Base-by-base conservation (phyloP, 805 yeast genomes). In the Starmerella apicola region DNA sequence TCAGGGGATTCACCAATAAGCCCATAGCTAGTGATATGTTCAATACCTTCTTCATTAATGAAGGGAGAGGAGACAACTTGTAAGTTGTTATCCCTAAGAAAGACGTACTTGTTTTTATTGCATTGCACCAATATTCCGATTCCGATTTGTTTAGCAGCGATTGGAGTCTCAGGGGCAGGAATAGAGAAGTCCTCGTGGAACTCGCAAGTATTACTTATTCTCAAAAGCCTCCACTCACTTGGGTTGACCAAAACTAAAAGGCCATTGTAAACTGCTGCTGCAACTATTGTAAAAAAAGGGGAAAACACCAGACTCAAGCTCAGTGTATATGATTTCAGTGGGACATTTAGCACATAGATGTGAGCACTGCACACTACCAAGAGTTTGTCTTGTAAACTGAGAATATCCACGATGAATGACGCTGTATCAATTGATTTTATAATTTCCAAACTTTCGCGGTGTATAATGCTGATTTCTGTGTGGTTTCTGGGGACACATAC, bases 141-240 rank as follows among this genome's bases (percentile, higher is more conserved):
- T 9, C 32, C n/a, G 12, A 40, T 34, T 3, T 18, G 13, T 3
- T 15, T 13, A 4, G 19, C 34, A 10, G 13, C 9, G 3, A 9
- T 23, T 9, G 39, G 18, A 4, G 24, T 2, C 3, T 37, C 20
- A 4, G 48, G 50, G 3, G 50, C 36, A n/a, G 21, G 21, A 9
- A 40, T 37, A 25, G 24, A 31, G 28, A 46, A 19, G 15, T 46
- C 50, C 32, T 40, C 41, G 13, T 32, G 37, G 13, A 45, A 22
- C 12, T 13, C 7, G 4, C 31, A 4, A 4, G 20, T 16, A 7
- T 10, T 12, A 5, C 17, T 20, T 4, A 26, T 16, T 4, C 37
- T 22, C 12, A 39, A 21, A 15, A 45, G 16, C 16, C 35, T 34
- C 49, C 46, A 42, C 10, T 9, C 5, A 2, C 24, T n/a, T 1